These are phyloP conservation scores for Quambalaria eucalypti DNA, from an alignment of 1,284 basidiomycete species.

Conservation along the genomic window DNA sequence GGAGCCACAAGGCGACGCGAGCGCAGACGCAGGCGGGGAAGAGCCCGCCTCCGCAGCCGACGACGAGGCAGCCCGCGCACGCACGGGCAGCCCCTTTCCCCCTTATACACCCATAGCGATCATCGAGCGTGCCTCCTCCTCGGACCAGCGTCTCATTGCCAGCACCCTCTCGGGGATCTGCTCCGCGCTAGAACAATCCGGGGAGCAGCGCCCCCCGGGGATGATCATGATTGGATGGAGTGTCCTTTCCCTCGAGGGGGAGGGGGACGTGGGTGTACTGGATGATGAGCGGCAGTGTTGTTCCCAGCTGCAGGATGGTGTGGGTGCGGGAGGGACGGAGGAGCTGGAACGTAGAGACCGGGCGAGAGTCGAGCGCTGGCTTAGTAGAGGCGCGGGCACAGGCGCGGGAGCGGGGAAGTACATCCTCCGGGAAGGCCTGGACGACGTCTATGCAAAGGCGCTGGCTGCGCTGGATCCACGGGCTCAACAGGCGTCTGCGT, in stretches of 20 bases:
- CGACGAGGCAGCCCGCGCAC: conserved; percentile 10
- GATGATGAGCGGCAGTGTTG: conserved; percentile 45
- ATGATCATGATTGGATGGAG: conserved; percentile 94
- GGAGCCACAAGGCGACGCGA: conserved; percentile 8
- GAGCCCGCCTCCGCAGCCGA: conserved; percentile 15
- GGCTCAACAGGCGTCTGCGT: too few relatives aligned
- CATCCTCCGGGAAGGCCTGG: conserved; percentile 29
- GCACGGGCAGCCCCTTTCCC: conserved; percentile 61
- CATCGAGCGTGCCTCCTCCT: conserved; percentile 82
- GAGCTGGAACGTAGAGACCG: conserved; percentile 15
- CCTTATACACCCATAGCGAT: conserved; percentile 73
- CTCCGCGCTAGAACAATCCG: conserved; percentile 62
- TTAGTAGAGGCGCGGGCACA: not conserved
- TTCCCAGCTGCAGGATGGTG: not conserved
- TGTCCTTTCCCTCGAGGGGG: conserved; percentile 50
- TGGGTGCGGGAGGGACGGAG: not conserved
- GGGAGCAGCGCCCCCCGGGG: conserved; percentile 84
- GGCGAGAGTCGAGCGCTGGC: conserved; percentile 21
- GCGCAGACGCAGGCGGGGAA: conserved; percentile 32
- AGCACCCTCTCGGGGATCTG: conserved; percentile 69
- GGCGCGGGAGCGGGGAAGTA: conserved; percentile 15
- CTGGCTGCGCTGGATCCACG: conserved; percentile 11
- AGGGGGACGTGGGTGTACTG: conserved; percentile 52
- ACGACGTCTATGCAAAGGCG: conserved; percentile 15
- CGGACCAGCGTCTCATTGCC: conserved; percentile 76